Evolutionary conservation across 768 basidiomycete species (phyloP).

Genomic region (Kwoniella sp.): DNA sequence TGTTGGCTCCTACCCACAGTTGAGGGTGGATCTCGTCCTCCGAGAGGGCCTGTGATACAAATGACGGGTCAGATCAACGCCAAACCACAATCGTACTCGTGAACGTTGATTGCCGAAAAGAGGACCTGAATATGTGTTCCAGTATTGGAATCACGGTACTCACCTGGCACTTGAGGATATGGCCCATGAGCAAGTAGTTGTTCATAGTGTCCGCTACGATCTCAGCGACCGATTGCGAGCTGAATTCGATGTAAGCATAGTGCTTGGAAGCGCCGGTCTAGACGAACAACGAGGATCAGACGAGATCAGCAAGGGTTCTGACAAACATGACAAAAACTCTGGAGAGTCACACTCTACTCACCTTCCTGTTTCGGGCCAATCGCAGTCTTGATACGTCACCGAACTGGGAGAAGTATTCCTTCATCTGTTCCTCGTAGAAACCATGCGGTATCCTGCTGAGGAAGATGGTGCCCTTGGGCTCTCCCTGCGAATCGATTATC

Average conservation of each 20-base stretch:
- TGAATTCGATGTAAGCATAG: conserved; percentile 95
- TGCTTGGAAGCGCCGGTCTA: conserved; percentile 96
- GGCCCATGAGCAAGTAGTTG: conserved; percentile 94
- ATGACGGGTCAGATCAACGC: conserved; percentile 6
- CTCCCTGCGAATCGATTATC: conserved; percentile 59
- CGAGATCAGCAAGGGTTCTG: neutral
- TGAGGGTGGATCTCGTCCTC: conserved; percentile 88
- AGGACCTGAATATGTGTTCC: too few relatives aligned
- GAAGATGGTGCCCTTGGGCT: conserved; percentile 80
- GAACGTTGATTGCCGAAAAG: too few relatives aligned
- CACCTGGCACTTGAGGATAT: conserved; percentile 78
- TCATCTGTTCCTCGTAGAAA: conserved; percentile 94
- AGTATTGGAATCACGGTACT: conserved; percentile 25
- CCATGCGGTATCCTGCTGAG: conserved; percentile 92
- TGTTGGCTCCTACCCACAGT: conserved; percentile 95
- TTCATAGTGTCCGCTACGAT: conserved; percentile 99
- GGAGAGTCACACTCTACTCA: conserved; percentile 27
- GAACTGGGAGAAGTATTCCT: conserved; percentile 91
- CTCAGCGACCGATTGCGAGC: conserved; percentile 81
- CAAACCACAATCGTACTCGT: too few relatives aligned
- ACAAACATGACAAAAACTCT: too few relatives aligned
- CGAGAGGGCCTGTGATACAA: conserved; percentile 67
- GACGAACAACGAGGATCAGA: neutral
- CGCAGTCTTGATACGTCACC: conserved; percentile 85
- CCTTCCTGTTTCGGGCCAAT: conserved; percentile 92